Conservation (phyloP, 352 stramenopile species). For the Halophytophthora batemanensis region DNA sequence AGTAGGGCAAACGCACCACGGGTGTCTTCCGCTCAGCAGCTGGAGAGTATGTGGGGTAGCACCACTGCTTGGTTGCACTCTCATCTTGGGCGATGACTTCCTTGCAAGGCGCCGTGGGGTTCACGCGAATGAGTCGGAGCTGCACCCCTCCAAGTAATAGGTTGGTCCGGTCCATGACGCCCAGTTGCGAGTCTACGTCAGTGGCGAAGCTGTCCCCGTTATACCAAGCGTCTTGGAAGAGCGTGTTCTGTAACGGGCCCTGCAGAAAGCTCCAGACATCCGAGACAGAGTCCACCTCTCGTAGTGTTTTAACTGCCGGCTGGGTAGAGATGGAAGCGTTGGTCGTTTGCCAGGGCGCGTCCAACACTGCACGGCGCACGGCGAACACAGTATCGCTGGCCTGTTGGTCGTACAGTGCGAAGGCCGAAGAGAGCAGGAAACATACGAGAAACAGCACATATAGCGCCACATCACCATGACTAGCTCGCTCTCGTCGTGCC, state of each 20-base stretch:
- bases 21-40: constrained; percentile 18
- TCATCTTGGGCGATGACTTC: background rate
- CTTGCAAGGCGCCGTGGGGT: constrained; percentile 20
- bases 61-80: constrained; percentile 16
- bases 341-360: constrained; percentile 14
- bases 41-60: constrained; percentile 37
- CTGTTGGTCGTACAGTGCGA: constrained; percentile 40
- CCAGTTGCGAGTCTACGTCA: constrained; percentile 52
- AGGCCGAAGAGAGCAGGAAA: constrained; percentile 42
- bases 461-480: constrained; percentile 33
- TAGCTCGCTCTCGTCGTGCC: constrained; percentile 36
- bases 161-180: constrained; percentile 39
- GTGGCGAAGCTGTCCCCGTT: constrained; percentile 47
- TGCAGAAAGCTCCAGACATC: constrained; percentile 60
- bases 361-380: constrained; percentile 23
- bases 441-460: constrained; percentile 45
- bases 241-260: constrained; percentile 29
- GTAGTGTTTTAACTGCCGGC: constrained; percentile 16
- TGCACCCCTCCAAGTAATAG: constrained; percentile 63
- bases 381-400: constrained; percentile 36
- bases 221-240: constrained; percentile 58
- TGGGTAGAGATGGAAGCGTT: background rate
- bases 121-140: constrained; percentile 46
- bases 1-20: constrained; percentile 11
- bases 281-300: constrained; percentile 32